These are phyloP conservation scores for Diaporthe sp. DNA, from an alignment of 2,329 filamentous ascomycete species.

Conservation along the genomic window DNA sequence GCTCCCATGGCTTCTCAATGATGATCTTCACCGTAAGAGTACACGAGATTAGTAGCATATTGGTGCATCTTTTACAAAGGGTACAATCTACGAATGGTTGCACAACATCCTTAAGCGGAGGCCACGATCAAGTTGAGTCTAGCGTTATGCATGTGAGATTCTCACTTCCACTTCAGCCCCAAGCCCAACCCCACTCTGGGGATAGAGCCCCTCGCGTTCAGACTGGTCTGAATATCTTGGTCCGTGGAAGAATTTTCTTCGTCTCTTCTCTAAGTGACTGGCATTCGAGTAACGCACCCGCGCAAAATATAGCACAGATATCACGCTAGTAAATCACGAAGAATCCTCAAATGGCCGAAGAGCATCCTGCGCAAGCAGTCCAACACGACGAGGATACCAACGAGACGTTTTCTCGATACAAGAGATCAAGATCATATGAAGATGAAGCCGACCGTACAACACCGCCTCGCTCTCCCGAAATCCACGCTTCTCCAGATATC, in stretches of 20 bases:
- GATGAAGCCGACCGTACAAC: background rate
- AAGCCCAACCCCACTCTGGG: too few species aligned
- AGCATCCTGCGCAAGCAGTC: background rate
- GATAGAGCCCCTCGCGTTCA: background rate
- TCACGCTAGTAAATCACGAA: background rate
- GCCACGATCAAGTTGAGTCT: too few species aligned
- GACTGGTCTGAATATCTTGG: background rate
- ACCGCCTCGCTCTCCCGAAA: background rate
- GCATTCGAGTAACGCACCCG: background rate
- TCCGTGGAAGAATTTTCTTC: background rate
- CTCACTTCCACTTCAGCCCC: too few species aligned
- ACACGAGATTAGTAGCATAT: too few species aligned
- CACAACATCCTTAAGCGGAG: too few species aligned
- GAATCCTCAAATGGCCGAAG: background rate
- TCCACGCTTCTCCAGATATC: background rate
- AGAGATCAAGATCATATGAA: background rate
- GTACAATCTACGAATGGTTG: too few species aligned
- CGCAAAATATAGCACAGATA: background rate
- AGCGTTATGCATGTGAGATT: too few species aligned
- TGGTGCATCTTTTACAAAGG: too few species aligned
- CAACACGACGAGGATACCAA: background rate
- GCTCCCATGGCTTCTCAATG: too few species aligned
- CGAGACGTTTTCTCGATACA: background rate
- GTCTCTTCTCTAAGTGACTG: background rate
- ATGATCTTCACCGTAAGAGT: too few species aligned